Base-by-base conservation (phyloP, 495 filamentous ascomycete species). In the Lepraria neglecta region DNA sequence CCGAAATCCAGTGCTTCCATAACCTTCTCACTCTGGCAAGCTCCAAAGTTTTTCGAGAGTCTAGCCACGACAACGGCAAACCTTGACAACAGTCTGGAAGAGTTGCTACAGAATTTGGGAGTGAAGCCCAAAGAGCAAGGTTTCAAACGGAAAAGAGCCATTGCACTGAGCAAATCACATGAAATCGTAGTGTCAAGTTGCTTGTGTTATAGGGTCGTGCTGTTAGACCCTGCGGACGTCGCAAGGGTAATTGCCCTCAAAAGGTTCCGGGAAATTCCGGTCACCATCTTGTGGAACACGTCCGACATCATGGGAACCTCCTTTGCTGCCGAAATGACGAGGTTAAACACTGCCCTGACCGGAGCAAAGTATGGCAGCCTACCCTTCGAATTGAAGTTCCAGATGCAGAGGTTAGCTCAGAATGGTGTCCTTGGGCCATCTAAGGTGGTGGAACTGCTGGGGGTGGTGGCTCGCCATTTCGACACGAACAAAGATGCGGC, bases 301-400 rank as follows among this genome's bases (percentile, higher is more conserved):
- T 59, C 44, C 14, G 24, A 38, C 11, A 5, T 56, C 6, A 19
- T 47, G 11, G 5, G 61, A 9, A 57, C 65, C 11, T 19, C 62
- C 5, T 67, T 71, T 24, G 17, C 47, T 3, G 27, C 40, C 10
- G 62, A 67, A 46, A 60, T 70, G 33, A 40, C 56, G 3, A 17
- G 48, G 15, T 58, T 76, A 9, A 64, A 70, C 47, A 40, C 55
- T 15, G 66, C 60, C n/a, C 61, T 74, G 24, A 52, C 50, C 5
- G 47, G 30, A 15, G 31, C 3, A 11, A 52, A 56, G 12, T 68
- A 68, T 46, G 56, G 55, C 6, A 45, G 28, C 17, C 54, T 75
- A 40, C 70, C 74, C 4, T 80, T 77, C 55, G 71, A 66, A 0
- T 30, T 77, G 9, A 68, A 70, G 46, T 80, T 71, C 52, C 73